These are phyloP conservation scores for Terfezia claveryi DNA, from an alignment of 495 filamentous ascomycete species.

Conservation along the genomic window DNA sequence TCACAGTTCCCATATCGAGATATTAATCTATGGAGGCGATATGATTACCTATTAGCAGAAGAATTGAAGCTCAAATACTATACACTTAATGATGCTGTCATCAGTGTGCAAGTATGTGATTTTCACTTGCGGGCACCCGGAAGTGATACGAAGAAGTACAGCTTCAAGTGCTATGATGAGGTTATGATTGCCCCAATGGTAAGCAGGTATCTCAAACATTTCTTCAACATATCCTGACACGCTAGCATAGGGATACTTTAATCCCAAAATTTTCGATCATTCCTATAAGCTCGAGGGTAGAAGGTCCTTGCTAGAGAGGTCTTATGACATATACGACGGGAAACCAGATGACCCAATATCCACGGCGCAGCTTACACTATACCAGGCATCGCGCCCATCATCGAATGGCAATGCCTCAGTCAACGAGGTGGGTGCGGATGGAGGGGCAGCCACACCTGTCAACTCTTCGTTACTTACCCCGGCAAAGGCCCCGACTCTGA, in stretches of 20 bases:
- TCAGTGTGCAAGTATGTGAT: slow-evolving; percentile 51
- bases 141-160: slow-evolving; percentile 72
- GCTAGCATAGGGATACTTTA: slow-evolving; percentile 33
- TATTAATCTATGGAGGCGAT: slow-evolving; percentile 71
- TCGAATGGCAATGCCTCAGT: slow-evolving; percentile 24
- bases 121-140: slow-evolving; percentile 78
- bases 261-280: slow-evolving; percentile 68
- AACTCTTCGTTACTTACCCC: slow-evolving; percentile 27
- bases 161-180: slow-evolving; percentile 90
- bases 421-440: slow-evolving; percentile 20
- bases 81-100: slow-evolving; percentile 63
- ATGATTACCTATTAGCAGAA: slow-evolving; percentile 84
- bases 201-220: background rate
- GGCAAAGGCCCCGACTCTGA: slow-evolving; percentile 29
- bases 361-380: slow-evolving; percentile 57
- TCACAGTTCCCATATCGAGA: slow-evolving; percentile 86
- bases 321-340: slow-evolving; percentile 82
- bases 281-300: slow-evolving; percentile 52
- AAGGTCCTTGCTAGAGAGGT: slow-evolving; percentile 56
- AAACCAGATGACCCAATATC: slow-evolving; percentile 75
- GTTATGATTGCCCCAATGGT: slow-evolving; percentile 77
- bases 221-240: background rate
- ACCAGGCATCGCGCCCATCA: slow-evolving; percentile 63
- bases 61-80: slow-evolving; percentile 81
- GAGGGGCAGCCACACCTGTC: slow-evolving; percentile 2